These are phyloP conservation scores for Hypoxylon lenormandii DNA, from an alignment of 495 filamentous ascomycete genomes.

Conservation along the genomic window DNA sequence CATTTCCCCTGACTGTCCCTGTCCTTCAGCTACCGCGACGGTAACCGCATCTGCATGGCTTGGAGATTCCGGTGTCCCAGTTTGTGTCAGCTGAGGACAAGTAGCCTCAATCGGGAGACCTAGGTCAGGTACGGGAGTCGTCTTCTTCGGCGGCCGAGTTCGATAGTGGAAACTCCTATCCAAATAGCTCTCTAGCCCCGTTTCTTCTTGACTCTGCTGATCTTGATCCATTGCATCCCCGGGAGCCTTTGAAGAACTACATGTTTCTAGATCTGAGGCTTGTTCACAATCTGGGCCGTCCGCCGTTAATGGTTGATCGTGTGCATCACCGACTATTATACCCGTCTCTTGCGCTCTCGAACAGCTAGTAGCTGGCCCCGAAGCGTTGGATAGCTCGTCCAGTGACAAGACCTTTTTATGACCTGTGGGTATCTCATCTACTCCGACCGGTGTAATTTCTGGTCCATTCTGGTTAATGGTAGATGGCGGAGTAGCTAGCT, in stretches of 20 bases:
- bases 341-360: background rate
- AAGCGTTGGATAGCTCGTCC: slow-evolving; percentile 1
- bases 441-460: background rate
- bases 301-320: background rate
- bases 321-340: background rate
- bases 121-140: background rate
- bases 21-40: background rate
- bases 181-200: slow-evolving; percentile 26
- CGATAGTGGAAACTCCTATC: slow-evolving; percentile 51
- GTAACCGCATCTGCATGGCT: slow-evolving; percentile 1
- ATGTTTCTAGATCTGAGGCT: background rate
- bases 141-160: slow-evolving; percentile 35
- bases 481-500: slow-evolving; percentile 45
- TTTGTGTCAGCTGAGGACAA: slow-evolving; percentile 21
- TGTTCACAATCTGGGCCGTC: background rate
- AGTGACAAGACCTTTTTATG: background rate
- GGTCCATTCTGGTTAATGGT: slow-evolving; percentile 21
- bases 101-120: slow-evolving; percentile 1
- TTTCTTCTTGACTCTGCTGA: slow-evolving; percentile 5
- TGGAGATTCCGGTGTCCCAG: slow-evolving; percentile 14
- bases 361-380: background rate
- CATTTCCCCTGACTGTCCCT: background rate
- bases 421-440: background rate
- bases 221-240: background rate
- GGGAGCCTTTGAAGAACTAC: background rate